Evolutionary conservation across 2,329 filamentous ascomycete genomes (phyloP), one percentile per base, ranked within the genome.

Genomic region (Boeremia lycopersici): DNA sequence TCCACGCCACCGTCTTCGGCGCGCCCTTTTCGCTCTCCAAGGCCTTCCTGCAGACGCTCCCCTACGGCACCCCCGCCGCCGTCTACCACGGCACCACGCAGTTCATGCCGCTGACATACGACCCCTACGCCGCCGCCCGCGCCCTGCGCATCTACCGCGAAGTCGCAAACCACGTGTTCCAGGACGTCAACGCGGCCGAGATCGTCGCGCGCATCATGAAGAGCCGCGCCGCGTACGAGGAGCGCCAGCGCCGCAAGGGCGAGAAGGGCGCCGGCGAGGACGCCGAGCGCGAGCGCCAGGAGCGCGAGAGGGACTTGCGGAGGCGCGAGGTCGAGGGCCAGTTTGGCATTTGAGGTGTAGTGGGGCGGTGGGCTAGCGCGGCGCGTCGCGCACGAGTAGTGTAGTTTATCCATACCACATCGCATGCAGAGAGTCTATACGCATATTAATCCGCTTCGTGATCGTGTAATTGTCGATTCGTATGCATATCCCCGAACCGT

Each of bases 11-110:
- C 50, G 81, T 98, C 58, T 96, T 99, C 70, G 91, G 90, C 33
- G 91, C 95, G 0, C 95, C 95, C 1, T 96, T 96, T 73, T 86
- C 88, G 2, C 91, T 93, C 3, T 90, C 86, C n/a, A 84, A 86
- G 69, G 78, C 84, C 2, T 99, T 96, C 75, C 84, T 99, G 36
- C 82, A 54, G 13, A 81, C 85, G 1, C 81, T 96, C 40, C 92
- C 93, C 0, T 87, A 87, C 75, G 65, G 69, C 50, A 84, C 83
- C 4, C 90, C 92, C 12, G 82, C 88, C 66, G 89, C 87, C 26
- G 90, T 99, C 57, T 99, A 98, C 76, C 95, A 99, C 77, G 95
- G 95, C n/a, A 91, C 92, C 6, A 99, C 95, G 0, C 84, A 89
- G 11, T 97, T 96, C 74, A 95, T 96, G 80, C 89, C 87, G 0